Evolutionary conservation across 2,329 filamentous ascomycete genomes (phyloP).

Genomic region (Hyphodiscus sp.): DNA sequence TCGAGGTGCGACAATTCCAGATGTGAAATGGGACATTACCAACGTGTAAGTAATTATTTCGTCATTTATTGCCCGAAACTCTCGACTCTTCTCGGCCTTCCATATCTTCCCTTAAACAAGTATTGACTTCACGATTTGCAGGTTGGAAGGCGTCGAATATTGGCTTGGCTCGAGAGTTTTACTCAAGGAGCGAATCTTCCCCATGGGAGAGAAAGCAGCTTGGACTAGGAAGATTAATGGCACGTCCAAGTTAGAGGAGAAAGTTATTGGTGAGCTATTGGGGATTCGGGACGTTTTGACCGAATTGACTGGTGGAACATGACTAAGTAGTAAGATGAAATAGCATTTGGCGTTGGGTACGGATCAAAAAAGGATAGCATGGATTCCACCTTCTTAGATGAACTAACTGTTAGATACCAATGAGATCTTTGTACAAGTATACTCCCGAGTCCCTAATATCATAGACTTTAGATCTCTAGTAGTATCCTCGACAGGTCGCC

Average conservation of each 20-base stretch:
- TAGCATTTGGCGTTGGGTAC: slow-evolving; percentile 2
- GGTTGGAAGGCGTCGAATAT: slow-evolving; percentile 74
- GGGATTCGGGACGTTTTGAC: slow-evolving; percentile 26
- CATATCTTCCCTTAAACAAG: no score
- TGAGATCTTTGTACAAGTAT: neutral
- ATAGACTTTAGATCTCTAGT: neutral
- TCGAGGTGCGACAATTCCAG: slow-evolving; percentile 63
- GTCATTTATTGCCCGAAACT: no score
- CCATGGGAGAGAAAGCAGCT: slow-evolving; percentile 64
- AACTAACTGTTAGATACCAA: neutral
- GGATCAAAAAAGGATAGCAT: neutral
- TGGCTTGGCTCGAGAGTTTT: slow-evolving; percentile 65
- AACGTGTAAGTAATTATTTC: slow-evolving; percentile 36
- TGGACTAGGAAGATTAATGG: slow-evolving; percentile 45
- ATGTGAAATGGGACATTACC: slow-evolving; percentile 68
- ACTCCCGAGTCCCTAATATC: neutral
- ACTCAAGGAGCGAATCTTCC: slow-evolving; percentile 66
- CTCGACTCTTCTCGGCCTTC: no score
- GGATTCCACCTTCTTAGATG: neutral
- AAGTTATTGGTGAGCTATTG: slow-evolving; percentile 62
- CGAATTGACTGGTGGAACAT: slow-evolving; percentile 4
- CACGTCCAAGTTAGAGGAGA: slow-evolving; percentile 68
- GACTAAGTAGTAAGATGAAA: slow-evolving; percentile 7
- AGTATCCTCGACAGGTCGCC: no score
- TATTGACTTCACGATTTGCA: no score